Base-by-base conservation (phyloP, 345 rosid genomes). In the Hevea brasiliensis region DNA sequence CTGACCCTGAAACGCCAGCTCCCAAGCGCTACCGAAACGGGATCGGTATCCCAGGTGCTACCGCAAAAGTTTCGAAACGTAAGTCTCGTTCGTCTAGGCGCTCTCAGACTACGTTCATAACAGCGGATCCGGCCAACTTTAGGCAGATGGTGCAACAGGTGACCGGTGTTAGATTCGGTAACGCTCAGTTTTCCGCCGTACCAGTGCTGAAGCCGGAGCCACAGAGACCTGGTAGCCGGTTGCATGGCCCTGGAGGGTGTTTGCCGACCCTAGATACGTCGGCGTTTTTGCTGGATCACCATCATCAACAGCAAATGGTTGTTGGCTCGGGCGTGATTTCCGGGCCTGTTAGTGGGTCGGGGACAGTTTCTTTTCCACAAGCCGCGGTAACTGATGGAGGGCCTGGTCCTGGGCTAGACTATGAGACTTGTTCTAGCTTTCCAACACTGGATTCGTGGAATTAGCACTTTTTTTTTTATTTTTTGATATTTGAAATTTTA, bases 101-200 rank as follows among this genome's bases (percentile, higher is more conserved):
- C 60, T 83, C 90, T 21, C 90, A 82, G 72, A 92, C 95, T 2
- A 92, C 97, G 29, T 90, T 88, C 67, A 88, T 92, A 56, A 75
- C 86, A 5, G 89, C 95, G 70, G 97, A 92, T 81, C 93, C 92
- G 61, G 90, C 92, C 0, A 87, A 92, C 50, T 92, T 92, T 72
- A 79, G 97, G 29, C 89, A 89, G 87, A 86, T 90, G 93, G 97
- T 92, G 82, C 97, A 92, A 75, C 96, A 90, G 84, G 90, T 92
- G 12, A 92, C 97, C 8, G 97, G 97, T 1, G 87, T 82, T 12
- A 76, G 83, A 74, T 82, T 80, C 72, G 51, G 71, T 5, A 76
- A 60, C 69, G 44, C 82, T 15, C 80, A 45, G n/a, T 21, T 65
- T 23, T 10, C 82, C 1, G n/a, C 69, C 53, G 57, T 79, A 27